Base-by-base conservation (phyloP, 768 basidiomycete species). In the Tulasnella sp. region DNA sequence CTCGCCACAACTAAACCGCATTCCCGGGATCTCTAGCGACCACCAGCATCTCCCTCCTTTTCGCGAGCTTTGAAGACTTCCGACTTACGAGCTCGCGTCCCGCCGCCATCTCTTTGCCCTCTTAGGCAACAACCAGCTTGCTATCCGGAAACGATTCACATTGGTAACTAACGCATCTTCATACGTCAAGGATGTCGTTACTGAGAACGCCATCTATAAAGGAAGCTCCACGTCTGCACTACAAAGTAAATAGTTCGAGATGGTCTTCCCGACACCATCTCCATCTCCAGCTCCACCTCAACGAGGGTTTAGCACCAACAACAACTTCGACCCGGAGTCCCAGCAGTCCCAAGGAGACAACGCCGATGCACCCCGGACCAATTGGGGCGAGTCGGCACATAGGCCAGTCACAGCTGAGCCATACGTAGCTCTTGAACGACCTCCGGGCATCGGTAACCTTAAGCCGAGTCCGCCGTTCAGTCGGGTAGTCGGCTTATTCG, bases 391-490 rank as follows among this genome's bases (percentile, higher is more conserved):
- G 32, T 67, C 61, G 29, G 61, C 61, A 2, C 61, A 67, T 32
- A 67, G 61, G 13, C 61, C 26, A 67, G 10, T 15, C n/a, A 67
- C 61, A 32, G 23, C 61, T 32, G 61, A 67, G 61, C 61, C 61
- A 15, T 67, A 67, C 16, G 32, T 67, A 26, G 61, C 61, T 26
- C 77, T 77, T 32, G 69, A 77, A 48, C 61, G 77, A 37, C 77
- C 77, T 42, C 32, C 32, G 2, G 77, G 77, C 0, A 57, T 77
- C 26, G 70, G 70, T 26, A 77, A 77, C 35, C 40, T 40, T 16
- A 77, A 77, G 44, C 70, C 79, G 16, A 67, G 79, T 18, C 79
- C 79, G 10, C 78, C 70, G 9, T 74, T 80, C 61, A 35, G 32
- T 16, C 44, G 48, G 3, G 23, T 80, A 1, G 73, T 75, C 20